Base-by-base conservation (phyloP, 2,329 filamentous ascomycete genomes). In the Neoarthrinium moseri region DNA sequence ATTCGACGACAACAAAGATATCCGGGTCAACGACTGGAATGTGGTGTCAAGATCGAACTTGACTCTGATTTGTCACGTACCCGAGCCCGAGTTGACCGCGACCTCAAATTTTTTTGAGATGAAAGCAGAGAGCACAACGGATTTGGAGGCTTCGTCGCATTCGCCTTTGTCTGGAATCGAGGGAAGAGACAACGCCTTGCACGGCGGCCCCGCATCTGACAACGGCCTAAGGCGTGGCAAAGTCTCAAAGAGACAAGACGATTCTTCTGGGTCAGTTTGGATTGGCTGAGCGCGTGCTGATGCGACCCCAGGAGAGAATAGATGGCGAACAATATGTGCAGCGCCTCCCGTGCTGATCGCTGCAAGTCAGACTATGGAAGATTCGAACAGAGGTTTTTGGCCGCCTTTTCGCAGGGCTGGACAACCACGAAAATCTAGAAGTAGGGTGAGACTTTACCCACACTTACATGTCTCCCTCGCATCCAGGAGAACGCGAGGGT, bases 81-180 rank as follows among this genome's bases (percentile, higher is more conserved):
- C 38, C 34, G 33, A 29, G 39, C 37, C 48, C 37, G 49, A 47
- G 50, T 27, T 18, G 23, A 27, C 37, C 37, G 43, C 43, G 46
- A 34, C 43, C 45, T 50, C 38, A 23, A 45, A n/a, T n/a, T 43
- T 30, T 34, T 20, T 32, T 40, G 22, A 45, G 46, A 56, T 46
- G 43, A 51, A 54, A 58, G 40, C 48, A 55, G 46, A 50, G 48
- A 35, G 38, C 43, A 52, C 44, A 46, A 53, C 49, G 43, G 54
- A 52, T 50, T 26, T 40, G 47, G 51, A 47, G 52, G 38, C 24
- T 39, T 39, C 40, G 40, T 49, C 18, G 44, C 42, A 45, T 12
- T 8, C 20, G 33, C 42, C 51, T 57, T 57, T 56, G 30, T 37
- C 26, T 42, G 32, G 22, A 17, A 10, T 22, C 12, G 22, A 24